Percentiles rank a stretch among this genome's conserved stretches.
phyloP scores from a whole-genome alignment of 2,329 filamentous ascomycete genomes.

The Cladophialophora exuberans region DNA sequence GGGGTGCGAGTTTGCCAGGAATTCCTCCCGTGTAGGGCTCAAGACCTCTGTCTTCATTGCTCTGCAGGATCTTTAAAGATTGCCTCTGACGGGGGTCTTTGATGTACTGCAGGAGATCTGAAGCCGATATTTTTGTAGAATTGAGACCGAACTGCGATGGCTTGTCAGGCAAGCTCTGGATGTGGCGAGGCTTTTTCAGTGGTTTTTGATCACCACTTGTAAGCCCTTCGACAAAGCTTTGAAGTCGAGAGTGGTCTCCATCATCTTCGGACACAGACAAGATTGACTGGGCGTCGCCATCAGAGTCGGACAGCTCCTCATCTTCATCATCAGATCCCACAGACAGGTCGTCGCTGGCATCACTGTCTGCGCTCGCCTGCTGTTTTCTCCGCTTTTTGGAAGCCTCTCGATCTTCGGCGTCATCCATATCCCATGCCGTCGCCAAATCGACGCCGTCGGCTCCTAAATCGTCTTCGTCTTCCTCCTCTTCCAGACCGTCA shows the following conservation, averaged over 20 bases:
- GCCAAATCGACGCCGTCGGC: constrained; percentile 66
- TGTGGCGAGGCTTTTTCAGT: constrained; percentile 39
- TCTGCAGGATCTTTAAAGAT: constrained; percentile 73
- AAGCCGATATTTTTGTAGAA: constrained; percentile 70
- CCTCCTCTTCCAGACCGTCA: constrained; percentile 26
- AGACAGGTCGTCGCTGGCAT: constrained; percentile 35
- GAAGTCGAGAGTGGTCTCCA: constrained; percentile 64
- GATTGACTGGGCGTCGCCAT: constrained; percentile 55
- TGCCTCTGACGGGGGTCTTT: constrained; percentile 77
- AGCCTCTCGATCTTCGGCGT: constrained; percentile 51
- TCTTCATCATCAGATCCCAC: constrained; percentile 51
- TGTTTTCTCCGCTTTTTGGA: constrained; percentile 38
- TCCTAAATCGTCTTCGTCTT: constrained; percentile 55
- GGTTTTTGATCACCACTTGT: constrained; percentile 3
- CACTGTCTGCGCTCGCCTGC: constrained; percentile 40
- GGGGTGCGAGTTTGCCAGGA: constrained; percentile 75
- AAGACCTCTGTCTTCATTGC: constrained; percentile 60
- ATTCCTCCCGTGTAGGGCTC: constrained; percentile 59
- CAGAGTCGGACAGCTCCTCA: constrained; percentile 43
- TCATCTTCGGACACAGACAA: constrained; percentile 53
- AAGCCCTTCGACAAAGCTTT: constrained; percentile 61
- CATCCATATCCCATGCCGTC: constrained; percentile 62
- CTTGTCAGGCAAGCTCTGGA: constrained; percentile 61
- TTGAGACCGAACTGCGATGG: constrained; percentile 63
- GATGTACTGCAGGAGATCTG: constrained; percentile 73